phyloP scores from a whole-genome alignment of 331 rosid species.

The Quercus tomentella region DNA sequence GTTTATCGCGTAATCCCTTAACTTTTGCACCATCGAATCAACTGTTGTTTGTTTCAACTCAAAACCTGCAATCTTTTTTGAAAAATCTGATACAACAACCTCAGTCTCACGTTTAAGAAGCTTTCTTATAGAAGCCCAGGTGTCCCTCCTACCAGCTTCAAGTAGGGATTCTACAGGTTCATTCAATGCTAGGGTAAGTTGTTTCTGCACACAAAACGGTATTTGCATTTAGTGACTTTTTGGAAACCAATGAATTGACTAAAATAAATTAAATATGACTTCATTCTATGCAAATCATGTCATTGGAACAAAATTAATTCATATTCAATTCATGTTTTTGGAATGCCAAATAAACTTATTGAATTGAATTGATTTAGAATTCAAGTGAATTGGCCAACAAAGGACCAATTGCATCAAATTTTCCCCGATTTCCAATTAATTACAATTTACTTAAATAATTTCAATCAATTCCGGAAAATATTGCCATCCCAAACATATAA shows the following conservation, averaged over 20 bases:
- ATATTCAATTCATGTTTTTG: not conserved
- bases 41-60: conserved; percentile 61
- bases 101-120: conserved; percentile 66
- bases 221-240: not conserved
- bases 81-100: conserved; percentile 44
- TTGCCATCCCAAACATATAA: not conserved
- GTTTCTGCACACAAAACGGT: conserved; percentile 39
- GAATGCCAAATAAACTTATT: not conserved
- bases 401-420: not conserved
- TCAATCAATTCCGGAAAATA: not conserved
- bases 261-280: not conserved
- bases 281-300: not conserved
- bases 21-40: conserved; percentile 42
- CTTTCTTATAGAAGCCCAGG: conserved; percentile 73
- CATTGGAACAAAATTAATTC: not conserved
- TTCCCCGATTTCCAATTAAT: not conserved
- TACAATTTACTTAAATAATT: not conserved
- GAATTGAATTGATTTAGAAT: not conserved
- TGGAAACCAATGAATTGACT: not conserved
- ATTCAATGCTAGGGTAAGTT: conserved; percentile 50
- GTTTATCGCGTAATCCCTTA: conserved; percentile 62
- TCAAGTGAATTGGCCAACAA: not conserved
- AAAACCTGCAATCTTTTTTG: conserved; percentile 50
- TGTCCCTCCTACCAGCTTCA: conserved; percentile 64
- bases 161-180: conserved; percentile 71